phyloP scores from a whole-genome alignment of 2,329 filamentous ascomycete genomes.

The Paraphaeosphaeria minitans region DNA sequence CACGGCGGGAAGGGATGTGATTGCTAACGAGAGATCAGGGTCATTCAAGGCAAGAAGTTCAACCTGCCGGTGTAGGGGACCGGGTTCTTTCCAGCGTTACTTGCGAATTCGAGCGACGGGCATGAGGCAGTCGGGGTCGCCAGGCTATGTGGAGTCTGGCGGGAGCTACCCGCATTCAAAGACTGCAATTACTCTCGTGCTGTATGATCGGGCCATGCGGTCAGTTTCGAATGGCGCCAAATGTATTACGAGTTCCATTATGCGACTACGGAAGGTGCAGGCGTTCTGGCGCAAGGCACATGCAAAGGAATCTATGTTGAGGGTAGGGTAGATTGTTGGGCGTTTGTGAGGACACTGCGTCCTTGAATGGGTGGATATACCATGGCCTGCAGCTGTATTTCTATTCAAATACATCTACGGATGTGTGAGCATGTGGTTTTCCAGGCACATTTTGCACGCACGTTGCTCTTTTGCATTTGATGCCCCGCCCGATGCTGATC shows the following conservation, averaged over 20 bases:
- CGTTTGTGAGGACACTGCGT: neutral
- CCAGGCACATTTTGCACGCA: neutral
- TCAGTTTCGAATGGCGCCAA: neutral
- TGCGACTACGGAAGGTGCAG: neutral
- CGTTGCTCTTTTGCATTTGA: neutral
- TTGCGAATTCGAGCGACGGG: neutral
- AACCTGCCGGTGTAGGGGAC: constrained; percentile 55
- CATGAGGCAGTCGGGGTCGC: neutral
- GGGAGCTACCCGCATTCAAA: neutral
- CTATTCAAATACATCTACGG: neutral
- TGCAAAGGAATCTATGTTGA: neutral
- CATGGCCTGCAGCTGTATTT: constrained; percentile 5
- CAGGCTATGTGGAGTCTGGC: neutral
- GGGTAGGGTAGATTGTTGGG: constrained; percentile 4
- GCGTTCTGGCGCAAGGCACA: constrained; percentile 5
- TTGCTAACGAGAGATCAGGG: constrained; percentile 42
- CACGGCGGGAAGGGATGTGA: neutral
- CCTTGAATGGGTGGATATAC: constrained; percentile 7
- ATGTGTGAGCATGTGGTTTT: neutral
- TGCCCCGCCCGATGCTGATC: too few species aligned
- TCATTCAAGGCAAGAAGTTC: constrained; percentile 60
- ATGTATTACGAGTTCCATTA: neutral
- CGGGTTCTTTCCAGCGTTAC: neutral
- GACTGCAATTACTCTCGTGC: neutral
- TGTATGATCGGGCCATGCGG: neutral